phyloP scores from a whole-genome alignment of 305 asterid genomes.

The Solanum hybrid region DNA sequence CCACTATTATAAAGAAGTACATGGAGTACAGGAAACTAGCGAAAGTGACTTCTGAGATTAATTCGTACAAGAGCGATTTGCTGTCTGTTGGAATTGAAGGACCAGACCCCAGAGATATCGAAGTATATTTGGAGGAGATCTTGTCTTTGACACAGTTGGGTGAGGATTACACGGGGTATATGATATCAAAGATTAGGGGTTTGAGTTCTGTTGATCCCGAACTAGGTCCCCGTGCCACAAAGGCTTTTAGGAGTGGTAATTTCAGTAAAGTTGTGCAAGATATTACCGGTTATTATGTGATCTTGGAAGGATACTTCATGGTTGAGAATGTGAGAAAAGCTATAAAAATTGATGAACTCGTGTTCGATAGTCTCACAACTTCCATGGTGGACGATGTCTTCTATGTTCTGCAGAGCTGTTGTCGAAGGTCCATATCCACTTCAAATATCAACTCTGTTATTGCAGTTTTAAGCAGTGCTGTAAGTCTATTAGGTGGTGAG shows the following conservation, averaged over 20 bases:
- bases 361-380: conserved; percentile 77
- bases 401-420: conserved; percentile 91
- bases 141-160: conserved; percentile 71
- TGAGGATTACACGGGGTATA: conserved; percentile 83
- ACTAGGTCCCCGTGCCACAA: conserved; percentile 70
- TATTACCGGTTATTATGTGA: conserved; percentile 74
- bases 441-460: conserved; percentile 75
- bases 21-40: conserved; percentile 70
- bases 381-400: conserved; percentile 97
- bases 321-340: conserved; percentile 96
- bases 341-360: conserved; percentile 77
- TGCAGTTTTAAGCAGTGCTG: conserved; percentile 72
- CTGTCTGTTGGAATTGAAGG: conserved; percentile 64
- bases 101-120: conserved; percentile 86
- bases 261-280: conserved; percentile 79
- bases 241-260: conserved; percentile 85
- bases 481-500: conserved; percentile 77
- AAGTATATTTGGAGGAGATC: conserved; percentile 82
- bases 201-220: conserved; percentile 78
- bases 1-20: conserved; percentile 60
- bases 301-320: conserved; percentile 89
- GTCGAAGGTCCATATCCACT: conserved; percentile 82
- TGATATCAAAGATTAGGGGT: conserved; percentile 72
- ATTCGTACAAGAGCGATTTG: conserved; percentile 71
- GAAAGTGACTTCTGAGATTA: conserved; percentile 66